Base-by-base conservation (phyloP, 2,329 filamentous ascomycete genomes). In the Aureobasidium sp. region DNA sequence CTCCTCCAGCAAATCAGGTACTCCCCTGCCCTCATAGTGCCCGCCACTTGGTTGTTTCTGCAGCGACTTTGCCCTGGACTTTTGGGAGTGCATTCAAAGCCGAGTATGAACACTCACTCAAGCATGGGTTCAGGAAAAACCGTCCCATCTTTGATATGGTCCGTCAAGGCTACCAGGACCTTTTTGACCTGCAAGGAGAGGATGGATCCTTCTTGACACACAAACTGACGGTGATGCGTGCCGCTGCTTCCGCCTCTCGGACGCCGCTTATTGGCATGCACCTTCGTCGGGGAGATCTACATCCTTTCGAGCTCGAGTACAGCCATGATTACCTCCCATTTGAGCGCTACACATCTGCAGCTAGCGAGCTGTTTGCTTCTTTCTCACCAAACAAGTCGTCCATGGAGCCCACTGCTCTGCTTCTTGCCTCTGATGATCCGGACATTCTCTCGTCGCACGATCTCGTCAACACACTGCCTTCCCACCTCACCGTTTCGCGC, bases 371-470 rank as follows among this genome's bases (percentile, higher is more conserved):
- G 6, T 44, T 34, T 39, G 30, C 36, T 48, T 42, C 25, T 30
- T 45, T 55, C 11, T 27, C 37, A 16, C 57, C 58, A n/a, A 49
- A 59, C 41, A 58, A 61, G 16, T 57, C 60, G 3, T 42, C 61
- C 7, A 48, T 59, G 16, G 53, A 62, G 30, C 51, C 61, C 34
- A 34, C 45, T 29, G 74, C 76, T 29, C 73, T 90, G 42, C 72
- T 95, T 1, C 71, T 95, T 30, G 89, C 90, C 5, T 92, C 89
- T 0, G 91, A 96, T 70, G 90, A 96, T 69, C 89, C 90, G 0
- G 83, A 85, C 60, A 85, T 94, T 29, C 88, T 90, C 69, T 79
- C 83, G 27, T 78, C 84, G 11, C 77, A 82, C 1, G 89, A 91
- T 68, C 81, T 93, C 62, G 78, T 82, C 16, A 68, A 73, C 63